Evolutionary conservation across 371 early-diverging fungal genomes (phyloP).

Genomic region (Amoeboaphelidium protococcarum): DNA sequence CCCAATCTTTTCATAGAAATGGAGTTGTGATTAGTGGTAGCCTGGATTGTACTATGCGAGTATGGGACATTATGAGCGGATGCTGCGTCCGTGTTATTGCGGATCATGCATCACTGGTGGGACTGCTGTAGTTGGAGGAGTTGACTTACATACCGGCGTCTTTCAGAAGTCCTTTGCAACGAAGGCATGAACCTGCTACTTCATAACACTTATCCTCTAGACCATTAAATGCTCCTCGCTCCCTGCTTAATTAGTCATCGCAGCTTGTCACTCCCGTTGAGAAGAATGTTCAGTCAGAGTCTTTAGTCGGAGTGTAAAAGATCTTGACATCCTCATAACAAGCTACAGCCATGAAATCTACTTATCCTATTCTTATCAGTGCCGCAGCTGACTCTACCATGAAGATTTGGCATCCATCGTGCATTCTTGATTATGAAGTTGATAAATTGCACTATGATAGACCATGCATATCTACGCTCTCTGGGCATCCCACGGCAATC

Average conservation of each 20-base stretch:
- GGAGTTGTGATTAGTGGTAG: slow-evolving; percentile 68
- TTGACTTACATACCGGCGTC: no score
- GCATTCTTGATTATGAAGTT: slow-evolving; percentile 28
- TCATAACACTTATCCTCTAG: no score
- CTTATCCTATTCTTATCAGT: slow-evolving; percentile 7
- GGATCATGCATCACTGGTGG: slow-evolving; percentile 19
- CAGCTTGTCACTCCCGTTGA: no score
- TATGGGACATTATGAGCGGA: slow-evolving; percentile 80
- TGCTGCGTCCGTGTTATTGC: slow-evolving; percentile 37
- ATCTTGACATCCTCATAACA: no score
- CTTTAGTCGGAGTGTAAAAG: no score
- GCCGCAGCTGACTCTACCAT: slow-evolving; percentile 68
- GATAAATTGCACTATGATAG: slow-evolving; percentile 21
- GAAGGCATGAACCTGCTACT: no score
- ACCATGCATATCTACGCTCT: slow-evolving; percentile 20
- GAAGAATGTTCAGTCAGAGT: no score
- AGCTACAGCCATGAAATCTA: no score
- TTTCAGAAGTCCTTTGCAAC: no score
- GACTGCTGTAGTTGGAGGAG: no score
- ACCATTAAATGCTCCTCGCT: no score
- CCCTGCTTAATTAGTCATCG: no score
- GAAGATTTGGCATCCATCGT: slow-evolving; percentile 76
- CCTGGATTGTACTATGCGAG: slow-evolving; percentile 78
- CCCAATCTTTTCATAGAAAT: slow-evolving; percentile 49
- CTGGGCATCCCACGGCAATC: slow-evolving; percentile 56